Evolutionary conservation across 192 early-diverging fungal species (phyloP), one percentile per base, ranked within the genome.

Genomic region (Coemansia asiatica): DNA sequence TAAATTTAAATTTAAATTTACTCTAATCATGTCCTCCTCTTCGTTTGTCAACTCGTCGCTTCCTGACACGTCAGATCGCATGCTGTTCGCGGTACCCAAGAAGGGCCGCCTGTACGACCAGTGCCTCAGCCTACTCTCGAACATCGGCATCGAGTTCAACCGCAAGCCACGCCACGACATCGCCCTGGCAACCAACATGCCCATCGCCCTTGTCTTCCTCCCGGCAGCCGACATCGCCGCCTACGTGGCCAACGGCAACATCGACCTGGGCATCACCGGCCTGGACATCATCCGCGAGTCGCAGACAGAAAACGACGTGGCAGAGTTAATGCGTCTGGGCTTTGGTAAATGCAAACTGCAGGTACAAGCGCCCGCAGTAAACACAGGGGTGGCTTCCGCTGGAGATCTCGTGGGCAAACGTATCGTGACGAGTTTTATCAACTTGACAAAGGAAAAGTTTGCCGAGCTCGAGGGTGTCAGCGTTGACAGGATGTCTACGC

Each of bases 41-140:
- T 26, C 69, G 31, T 75, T 62, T 47, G 61, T 80, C 40, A 75
- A 71, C 56, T 36, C 79, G 2, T 69, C 74, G 31, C 61, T 82
- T 12, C 79, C 79, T 0, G 79, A 82, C 38, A 72, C 71, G 1
- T 67, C 70, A 6, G 87, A 91, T 72, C 86, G 90, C 55, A 85
- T 98, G 48, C 83, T 97, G 38, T 95, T 98, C 66, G 96, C 92
- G n/a, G 87, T 99, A 56, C 97, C 97, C 49, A 99, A 99, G 78
- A 99, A 99, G 82, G 97, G 97, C 31, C 90, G 97, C 33, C 90
- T 99, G 36, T 89, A 96, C 82, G 93, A 96, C 71, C 87, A 95
- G 60, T 92, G 90, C 50, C 74, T 95, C 12, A 81, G 86, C 6
- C 78, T 99, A 31, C 86, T 99, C 12, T 77, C 77, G 54, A 93